phyloP scores from a whole-genome alignment of 331 rosid genomes.

The Spiraea crenata region DNA sequence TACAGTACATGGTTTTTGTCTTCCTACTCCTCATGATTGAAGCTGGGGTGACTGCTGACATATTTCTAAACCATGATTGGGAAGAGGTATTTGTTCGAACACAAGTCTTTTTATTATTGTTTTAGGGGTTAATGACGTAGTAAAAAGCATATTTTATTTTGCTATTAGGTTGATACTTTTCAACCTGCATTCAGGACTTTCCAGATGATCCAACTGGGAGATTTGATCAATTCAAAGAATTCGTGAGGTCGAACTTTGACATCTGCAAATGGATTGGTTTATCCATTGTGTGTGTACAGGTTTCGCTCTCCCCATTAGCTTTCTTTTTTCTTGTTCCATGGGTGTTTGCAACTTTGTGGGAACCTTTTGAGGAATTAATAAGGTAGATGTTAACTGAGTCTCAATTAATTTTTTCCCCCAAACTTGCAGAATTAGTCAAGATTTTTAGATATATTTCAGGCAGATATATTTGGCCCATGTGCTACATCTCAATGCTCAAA shows the following conservation, averaged over 20 bases:
- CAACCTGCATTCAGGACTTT: slow-evolving; percentile 58
- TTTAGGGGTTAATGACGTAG: slow-evolving; percentile 2
- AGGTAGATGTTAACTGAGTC: background rate
- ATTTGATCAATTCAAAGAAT: slow-evolving; percentile 60
- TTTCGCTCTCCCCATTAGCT: slow-evolving; percentile 31
- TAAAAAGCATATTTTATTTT: slow-evolving; percentile 4
- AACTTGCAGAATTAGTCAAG: slow-evolving; percentile 6
- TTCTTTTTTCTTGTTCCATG: background rate
- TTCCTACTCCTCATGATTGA: slow-evolving; percentile 60
- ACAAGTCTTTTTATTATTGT: background rate
- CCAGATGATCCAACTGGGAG: slow-evolving; percentile 67
- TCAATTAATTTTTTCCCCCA: background rate
- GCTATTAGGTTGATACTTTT: slow-evolving; percentile 24
- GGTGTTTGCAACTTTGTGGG: background rate
- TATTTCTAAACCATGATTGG: slow-evolving; percentile 73
- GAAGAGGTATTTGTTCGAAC: slow-evolving; percentile 45
- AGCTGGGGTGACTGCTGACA: slow-evolving; percentile 66
- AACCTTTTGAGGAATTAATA: background rate
- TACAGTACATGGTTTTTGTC: slow-evolving; percentile 67
- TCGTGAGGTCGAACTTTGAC: slow-evolving; percentile 56
- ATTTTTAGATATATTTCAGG: background rate
- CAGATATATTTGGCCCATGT: too few species aligned
- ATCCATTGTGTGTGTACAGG: slow-evolving; percentile 63
- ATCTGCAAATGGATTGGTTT: slow-evolving; percentile 79
- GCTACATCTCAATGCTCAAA: too few species aligned